A percentile compares a stretch with the other conserved stretches of the same genome.
These are phyloP conservation scores for Sarocladiaceae sp. DNA, from an alignment of 2,329 filamentous ascomycete genomes.

Conservation along the genomic window DNA sequence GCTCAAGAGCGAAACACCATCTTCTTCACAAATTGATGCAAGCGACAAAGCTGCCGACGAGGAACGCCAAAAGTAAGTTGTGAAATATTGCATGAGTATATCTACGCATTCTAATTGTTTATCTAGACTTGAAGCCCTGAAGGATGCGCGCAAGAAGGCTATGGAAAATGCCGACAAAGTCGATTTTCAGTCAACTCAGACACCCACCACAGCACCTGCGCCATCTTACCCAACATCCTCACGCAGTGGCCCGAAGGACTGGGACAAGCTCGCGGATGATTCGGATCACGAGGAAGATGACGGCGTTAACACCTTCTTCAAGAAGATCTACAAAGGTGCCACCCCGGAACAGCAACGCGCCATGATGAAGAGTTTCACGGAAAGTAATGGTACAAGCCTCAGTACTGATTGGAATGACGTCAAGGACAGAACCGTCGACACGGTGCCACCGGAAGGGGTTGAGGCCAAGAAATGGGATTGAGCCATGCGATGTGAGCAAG, in stretches of 20 bases:
- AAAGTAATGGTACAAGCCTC: slow-evolving; percentile 89
- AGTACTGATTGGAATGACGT: slow-evolving; percentile 93
- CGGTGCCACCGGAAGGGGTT: slow-evolving; percentile 70
- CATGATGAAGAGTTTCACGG: slow-evolving; percentile 96
- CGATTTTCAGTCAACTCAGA: not conserved
- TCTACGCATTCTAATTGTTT: slow-evolving; percentile 10
- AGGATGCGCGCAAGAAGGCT: slow-evolving; percentile 19
- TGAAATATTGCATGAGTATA: too few relatives aligned
- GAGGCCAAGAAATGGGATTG: slow-evolving; percentile 67
- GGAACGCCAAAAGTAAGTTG: slow-evolving; percentile 19
- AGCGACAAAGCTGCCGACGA: slow-evolving; percentile 8
- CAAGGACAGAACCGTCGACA: slow-evolving; percentile 65
- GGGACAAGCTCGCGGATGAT: slow-evolving; percentile 69
- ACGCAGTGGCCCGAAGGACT: slow-evolving; percentile 78
- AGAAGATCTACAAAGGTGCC: slow-evolving; percentile 74
- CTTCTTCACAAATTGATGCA: not conserved
- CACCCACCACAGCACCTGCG: slow-evolving; percentile 12
- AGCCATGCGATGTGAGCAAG: not conserved
- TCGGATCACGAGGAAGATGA: slow-evolving; percentile 55
- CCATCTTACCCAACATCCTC: slow-evolving; percentile 85
- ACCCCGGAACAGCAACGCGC: slow-evolving; percentile 79
- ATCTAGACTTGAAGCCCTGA: slow-evolving; percentile 15
- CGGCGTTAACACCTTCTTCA: slow-evolving; percentile 81
- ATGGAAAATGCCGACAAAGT: slow-evolving; percentile 14
- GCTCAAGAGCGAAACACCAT: slow-evolving; percentile 16